These are phyloP conservation scores for Brassica hybrid DNA, from an alignment of 441 rosid genomes.

Conservation along the genomic window DNA sequence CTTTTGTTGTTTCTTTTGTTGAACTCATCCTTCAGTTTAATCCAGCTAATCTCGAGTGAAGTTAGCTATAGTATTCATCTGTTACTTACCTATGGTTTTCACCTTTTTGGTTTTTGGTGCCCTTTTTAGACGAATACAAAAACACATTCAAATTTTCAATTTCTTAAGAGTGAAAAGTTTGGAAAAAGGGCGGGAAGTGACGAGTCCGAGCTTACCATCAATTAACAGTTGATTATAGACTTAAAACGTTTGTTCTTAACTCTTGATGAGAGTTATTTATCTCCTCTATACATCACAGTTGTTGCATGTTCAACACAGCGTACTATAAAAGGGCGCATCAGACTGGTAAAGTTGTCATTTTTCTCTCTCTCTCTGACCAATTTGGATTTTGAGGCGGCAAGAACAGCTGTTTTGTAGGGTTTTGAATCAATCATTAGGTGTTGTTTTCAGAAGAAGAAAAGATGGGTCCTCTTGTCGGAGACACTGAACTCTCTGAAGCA, in stretches of 20 bases:
- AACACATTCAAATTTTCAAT: neutral
- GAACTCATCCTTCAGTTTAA: no score
- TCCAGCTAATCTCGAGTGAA: no score
- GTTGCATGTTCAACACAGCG: conserved; percentile 29
- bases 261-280: neutral
- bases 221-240: neutral
- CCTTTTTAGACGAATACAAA: neutral
- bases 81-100: neutral
- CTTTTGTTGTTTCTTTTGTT: neutral
- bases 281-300: neutral
- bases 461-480: conserved; percentile 50
- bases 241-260: neutral
- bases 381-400: conserved; percentile 19
- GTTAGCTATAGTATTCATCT: neutral
- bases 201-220: neutral
- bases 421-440: conserved; percentile 18
- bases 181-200: neutral
- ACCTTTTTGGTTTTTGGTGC: no score
- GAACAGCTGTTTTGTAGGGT: conserved; percentile 35
- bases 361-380: neutral
- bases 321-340: conserved; percentile 18
- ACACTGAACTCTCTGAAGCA: conserved; percentile 47
- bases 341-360: conserved; percentile 14
- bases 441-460: conserved; percentile 5
- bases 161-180: neutral